Evolutionary conservation across 352 stramenopile genomes (phyloP).

Genomic region (Phytopythium oedochilum): DNA sequence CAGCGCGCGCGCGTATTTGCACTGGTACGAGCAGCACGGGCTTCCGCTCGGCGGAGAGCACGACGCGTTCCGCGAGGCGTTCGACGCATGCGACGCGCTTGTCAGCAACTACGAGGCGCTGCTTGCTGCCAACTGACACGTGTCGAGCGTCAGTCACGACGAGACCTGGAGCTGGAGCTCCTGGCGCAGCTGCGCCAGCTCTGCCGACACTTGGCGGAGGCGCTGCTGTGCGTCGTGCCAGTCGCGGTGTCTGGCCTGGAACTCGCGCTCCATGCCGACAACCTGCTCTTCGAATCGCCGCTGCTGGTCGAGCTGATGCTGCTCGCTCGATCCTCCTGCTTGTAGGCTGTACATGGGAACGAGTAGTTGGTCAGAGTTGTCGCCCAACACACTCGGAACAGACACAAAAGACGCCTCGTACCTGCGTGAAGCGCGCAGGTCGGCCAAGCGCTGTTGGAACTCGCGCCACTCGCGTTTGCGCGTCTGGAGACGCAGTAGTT

Average conservation of each 20-base stretch:
- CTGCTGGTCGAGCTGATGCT: background rate
- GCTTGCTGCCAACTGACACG: constrained; percentile 3
- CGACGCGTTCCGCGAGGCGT: constrained; percentile 35
- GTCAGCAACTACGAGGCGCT: constrained; percentile 37
- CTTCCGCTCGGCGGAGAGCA: constrained; percentile 28
- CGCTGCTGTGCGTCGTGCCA: constrained; percentile 2
- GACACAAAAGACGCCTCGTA: background rate
- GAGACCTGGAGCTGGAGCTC: constrained; percentile 1
- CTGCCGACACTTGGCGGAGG: background rate
- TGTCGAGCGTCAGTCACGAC: background rate
- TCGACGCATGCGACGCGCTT: constrained; percentile 31
- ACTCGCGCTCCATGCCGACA: constrained; percentile 3
- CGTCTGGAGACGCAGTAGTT: constrained; percentile 14
- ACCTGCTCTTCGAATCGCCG: background rate
- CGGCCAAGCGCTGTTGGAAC: constrained; percentile 17
- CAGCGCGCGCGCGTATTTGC: constrained; percentile 34
- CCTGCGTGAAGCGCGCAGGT: background rate
- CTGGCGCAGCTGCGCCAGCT: background rate
- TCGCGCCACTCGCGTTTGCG: constrained; percentile 25
- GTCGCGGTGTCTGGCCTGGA: background rate
- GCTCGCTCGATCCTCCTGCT: too few species aligned
- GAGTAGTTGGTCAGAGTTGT: background rate
- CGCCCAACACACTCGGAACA: background rate
- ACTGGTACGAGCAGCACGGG: constrained; percentile 62
- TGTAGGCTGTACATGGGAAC: too few species aligned